phyloP scores from a whole-genome alignment of 768 basidiomycete genomes.

The Suillus tomentosus region DNA sequence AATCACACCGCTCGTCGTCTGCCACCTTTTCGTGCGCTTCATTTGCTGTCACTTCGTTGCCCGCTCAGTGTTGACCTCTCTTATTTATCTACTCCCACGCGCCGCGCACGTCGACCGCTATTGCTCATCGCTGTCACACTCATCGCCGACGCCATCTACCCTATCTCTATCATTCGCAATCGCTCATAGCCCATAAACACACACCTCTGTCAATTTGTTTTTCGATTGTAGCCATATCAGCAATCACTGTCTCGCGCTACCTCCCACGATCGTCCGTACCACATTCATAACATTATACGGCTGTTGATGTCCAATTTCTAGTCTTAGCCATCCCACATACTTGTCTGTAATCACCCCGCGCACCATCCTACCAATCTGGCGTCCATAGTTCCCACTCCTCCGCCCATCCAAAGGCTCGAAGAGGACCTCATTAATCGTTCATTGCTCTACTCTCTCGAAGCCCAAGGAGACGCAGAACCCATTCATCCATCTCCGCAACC shows the following conservation, averaged over 20 bases:
- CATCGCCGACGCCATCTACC: constrained; percentile 30
- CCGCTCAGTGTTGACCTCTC: constrained; percentile 24
- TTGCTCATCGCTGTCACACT: constrained; percentile 21
- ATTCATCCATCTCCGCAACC: constrained; percentile 40
- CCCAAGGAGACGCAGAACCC: constrained; percentile 81
- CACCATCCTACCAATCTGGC: constrained; percentile 48
- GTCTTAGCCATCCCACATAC: constrained; percentile 26
- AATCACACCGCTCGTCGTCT: constrained; percentile 21
- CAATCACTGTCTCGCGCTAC: constrained; percentile 38
- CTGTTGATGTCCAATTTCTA: constrained; percentile 46
- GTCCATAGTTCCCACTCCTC: constrained; percentile 36
- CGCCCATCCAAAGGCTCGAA: constrained; percentile 36
- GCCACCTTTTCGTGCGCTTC: constrained; percentile 23
- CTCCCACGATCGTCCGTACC: constrained; percentile 31
- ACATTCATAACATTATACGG: constrained; percentile 33
- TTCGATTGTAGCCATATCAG: constrained; percentile 48
- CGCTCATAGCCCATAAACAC: constrained; percentile 29
- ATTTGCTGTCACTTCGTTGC: constrained; percentile 24
- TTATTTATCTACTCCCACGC: constrained; percentile 45
- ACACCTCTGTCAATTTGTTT: constrained; percentile 28
- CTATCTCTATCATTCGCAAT: constrained; percentile 29
- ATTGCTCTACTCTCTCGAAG: constrained; percentile 80
- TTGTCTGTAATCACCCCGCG: constrained; percentile 32
- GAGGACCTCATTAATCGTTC: constrained; percentile 89
- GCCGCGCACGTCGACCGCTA: constrained; percentile 34